These are phyloP conservation scores for Kingdonia uniflora DNA, from an alignment of 164 flowering plant species.

Conservation along the genomic window DNA sequence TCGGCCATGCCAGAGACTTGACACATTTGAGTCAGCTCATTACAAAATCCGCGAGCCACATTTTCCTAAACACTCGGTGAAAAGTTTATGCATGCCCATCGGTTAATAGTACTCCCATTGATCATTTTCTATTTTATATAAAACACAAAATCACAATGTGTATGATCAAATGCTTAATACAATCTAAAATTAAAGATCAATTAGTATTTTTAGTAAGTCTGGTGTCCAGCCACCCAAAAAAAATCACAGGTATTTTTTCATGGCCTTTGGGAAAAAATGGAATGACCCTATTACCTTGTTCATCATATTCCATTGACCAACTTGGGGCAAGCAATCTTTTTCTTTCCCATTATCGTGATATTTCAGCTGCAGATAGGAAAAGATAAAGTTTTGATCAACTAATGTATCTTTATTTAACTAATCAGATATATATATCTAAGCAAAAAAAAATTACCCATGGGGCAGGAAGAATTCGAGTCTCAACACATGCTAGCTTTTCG, in stretches of 20 bases:
- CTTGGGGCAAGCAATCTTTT: constrained; percentile 76
- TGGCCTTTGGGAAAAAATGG: not conserved
- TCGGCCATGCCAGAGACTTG: constrained; percentile 78
- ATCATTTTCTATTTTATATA: constrained; percentile 62
- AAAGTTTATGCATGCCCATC: constrained; percentile 79
- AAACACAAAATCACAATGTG: not conserved
- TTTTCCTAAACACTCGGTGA: constrained; percentile 71
- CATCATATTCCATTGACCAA: constrained; percentile 93
- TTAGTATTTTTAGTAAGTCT: too few relatives aligned
- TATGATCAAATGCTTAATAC: constrained; percentile 2
- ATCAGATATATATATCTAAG: not conserved
- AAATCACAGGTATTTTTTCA: too few relatives aligned
- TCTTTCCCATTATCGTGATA: constrained; percentile 76
- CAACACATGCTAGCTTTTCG: constrained; percentile 65
- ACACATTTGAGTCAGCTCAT: constrained; percentile 78
- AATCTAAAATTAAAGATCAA: not conserved
- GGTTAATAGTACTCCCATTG: constrained; percentile 62
- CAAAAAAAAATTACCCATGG: constrained; percentile 56
- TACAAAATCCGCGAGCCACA: constrained; percentile 68
- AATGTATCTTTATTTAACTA: constrained; percentile 1
- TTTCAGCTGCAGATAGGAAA: constrained; percentile 40
- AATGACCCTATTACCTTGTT: constrained; percentile 48
- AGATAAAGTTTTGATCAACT: not conserved
- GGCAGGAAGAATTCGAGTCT: constrained; percentile 76
- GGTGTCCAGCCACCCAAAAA: not conserved